A percentile compares a stretch with the other conserved stretches of the same genome.
These are phyloP conservation scores for Russula lepida DNA, from an alignment of 768 basidiomycete genomes.

Conservation along the genomic window DNA sequence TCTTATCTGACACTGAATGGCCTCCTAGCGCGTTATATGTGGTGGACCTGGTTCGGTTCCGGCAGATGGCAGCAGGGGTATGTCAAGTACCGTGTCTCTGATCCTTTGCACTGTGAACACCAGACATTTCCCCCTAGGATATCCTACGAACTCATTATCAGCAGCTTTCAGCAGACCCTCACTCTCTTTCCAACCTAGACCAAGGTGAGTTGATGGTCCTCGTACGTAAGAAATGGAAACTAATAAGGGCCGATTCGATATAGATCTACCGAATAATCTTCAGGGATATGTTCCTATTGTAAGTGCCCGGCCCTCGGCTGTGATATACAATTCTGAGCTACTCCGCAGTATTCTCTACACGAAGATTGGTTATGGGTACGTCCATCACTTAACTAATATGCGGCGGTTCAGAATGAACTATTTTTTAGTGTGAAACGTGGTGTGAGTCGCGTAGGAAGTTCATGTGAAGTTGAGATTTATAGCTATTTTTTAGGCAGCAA, in stretches of 20 bases:
- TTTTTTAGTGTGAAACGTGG: constrained; percentile 89
- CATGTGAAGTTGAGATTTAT: neutral
- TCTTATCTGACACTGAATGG: neutral
- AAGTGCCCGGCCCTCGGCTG: constrained; percentile 29
- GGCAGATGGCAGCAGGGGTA: constrained; percentile 63
- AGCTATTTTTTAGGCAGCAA: constrained; percentile 51
- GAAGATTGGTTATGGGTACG: constrained; percentile 96
- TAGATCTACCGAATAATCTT: constrained; percentile 93
- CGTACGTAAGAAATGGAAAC: neutral
- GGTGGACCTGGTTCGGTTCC: constrained; percentile 90
- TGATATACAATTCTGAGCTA: constrained; percentile 6
- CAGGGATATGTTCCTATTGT: constrained; percentile 91
- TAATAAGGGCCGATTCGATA: neutral
- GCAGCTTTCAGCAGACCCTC: constrained; percentile 85
- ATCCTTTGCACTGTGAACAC: neutral
- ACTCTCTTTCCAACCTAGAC: constrained; percentile 89
- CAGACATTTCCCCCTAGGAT: constrained; percentile 40
- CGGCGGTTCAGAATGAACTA: neutral
- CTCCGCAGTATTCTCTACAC: constrained; percentile 64
- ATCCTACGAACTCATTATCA: constrained; percentile 90
- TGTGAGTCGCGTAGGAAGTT: constrained; percentile 43
- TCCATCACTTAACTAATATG: constrained; percentile 19
- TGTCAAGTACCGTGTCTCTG: constrained; percentile 19
- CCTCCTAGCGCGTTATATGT: constrained; percentile 80
- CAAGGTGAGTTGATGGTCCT: constrained; percentile 49